phyloP scores from a whole-genome alignment of 352 stramenopile species.

The Pythium oligandrum region DNA sequence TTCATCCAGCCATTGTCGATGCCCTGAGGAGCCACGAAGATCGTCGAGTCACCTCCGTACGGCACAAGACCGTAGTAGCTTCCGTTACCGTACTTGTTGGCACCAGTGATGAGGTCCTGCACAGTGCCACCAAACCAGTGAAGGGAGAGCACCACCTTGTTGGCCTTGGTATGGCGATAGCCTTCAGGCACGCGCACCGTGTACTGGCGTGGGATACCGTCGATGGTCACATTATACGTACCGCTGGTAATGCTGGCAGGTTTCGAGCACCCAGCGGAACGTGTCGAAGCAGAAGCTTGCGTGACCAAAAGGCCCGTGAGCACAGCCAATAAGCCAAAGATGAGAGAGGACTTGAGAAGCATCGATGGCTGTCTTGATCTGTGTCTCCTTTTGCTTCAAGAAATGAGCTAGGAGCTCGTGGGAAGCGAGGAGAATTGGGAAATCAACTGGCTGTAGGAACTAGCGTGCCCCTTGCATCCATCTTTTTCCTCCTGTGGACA shows the following conservation, averaged over 20 bases:
- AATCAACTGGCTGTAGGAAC: too few species aligned
- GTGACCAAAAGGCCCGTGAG: too few species aligned
- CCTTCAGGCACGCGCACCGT: constrained; percentile 18
- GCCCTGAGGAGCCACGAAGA: constrained; percentile 24
- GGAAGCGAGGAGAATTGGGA: too few species aligned
- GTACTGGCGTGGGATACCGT: constrained; percentile 22
- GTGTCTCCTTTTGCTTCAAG: too few species aligned
- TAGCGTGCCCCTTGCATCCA: too few species aligned
- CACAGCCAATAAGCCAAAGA: too few species aligned
- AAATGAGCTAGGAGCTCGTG: too few species aligned
- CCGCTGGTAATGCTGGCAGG: constrained; percentile 11
- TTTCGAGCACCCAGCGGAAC: too few species aligned
- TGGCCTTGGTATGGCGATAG: constrained; percentile 12
- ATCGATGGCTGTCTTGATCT: too few species aligned
- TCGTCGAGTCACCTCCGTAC: constrained; percentile 14
- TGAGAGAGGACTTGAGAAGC: too few species aligned
- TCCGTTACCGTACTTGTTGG: constrained; percentile 23
- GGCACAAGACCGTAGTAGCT: constrained; percentile 24
- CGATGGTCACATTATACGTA: constrained; percentile 20
- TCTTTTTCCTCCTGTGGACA: too few species aligned
- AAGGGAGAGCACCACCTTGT: constrained; percentile 21
- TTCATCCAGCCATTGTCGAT: constrained; percentile 23
- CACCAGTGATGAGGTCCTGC: constrained; percentile 16
- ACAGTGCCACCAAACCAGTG: constrained; percentile 23
- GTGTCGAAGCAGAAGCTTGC: too few species aligned